Percentiles rank a stretch among this genome's conserved stretches.
These are phyloP conservation scores for Penstemon davidsonii DNA, from an alignment of 257 asterid genomes.

Conservation along the genomic window DNA sequence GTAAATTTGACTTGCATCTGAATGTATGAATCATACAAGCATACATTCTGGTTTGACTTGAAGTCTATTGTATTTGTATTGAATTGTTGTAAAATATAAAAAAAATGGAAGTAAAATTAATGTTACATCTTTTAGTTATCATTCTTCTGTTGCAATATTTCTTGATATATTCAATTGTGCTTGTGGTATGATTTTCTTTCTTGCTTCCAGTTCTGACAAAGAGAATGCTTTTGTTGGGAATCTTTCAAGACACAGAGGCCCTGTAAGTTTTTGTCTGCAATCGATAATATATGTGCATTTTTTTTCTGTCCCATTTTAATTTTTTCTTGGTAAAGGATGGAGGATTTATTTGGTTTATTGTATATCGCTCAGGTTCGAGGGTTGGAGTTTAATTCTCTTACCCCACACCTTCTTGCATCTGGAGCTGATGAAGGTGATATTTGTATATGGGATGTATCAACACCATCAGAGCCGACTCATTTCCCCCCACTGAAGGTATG, in stretches of 20 bases:
- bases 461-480: slow-evolving; percentile 75
- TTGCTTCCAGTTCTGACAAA: slow-evolving; percentile 35
- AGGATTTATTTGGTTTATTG: neutral
- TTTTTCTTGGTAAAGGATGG: neutral
- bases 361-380: slow-evolving; percentile 71
- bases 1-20: too few relatives aligned
- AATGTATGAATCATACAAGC: too few relatives aligned
- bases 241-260: slow-evolving; percentile 64
- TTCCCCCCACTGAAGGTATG: slow-evolving; percentile 91
- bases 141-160: neutral
- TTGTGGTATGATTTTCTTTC: neutral
- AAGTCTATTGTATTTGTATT: too few relatives aligned
- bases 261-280: slow-evolving; percentile 46
- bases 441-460: slow-evolving; percentile 87
- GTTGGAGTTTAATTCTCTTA: slow-evolving; percentile 70
- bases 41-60: too few relatives aligned
- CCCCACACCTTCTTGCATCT: slow-evolving; percentile 88
- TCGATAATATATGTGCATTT: neutral
- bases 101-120: too few relatives aligned
- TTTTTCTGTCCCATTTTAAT: neutral
- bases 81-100: too few relatives aligned
- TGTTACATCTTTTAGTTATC: neutral
- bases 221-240: slow-evolving; percentile 46
- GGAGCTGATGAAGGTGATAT: slow-evolving; percentile 99
- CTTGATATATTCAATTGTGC: neutral